These are phyloP conservation scores for Fragilaria radians DNA, from an alignment of 108 stramenopile genomes.

Conservation along the genomic window DNA sequence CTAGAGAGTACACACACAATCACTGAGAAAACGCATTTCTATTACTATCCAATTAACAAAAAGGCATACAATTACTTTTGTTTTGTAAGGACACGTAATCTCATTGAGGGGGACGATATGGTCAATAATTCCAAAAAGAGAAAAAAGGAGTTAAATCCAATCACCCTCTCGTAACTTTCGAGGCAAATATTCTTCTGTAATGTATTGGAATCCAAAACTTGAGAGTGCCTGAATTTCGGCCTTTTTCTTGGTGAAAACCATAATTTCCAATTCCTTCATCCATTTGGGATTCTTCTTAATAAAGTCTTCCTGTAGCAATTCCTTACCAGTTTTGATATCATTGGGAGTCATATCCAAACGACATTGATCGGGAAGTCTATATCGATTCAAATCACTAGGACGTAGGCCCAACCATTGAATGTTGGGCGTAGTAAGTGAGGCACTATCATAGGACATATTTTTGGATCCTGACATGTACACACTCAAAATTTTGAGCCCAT, in stretches of 20 bases:
- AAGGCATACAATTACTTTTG: too few relatives aligned
- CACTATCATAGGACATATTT: conserved; percentile 95
- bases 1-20: too few relatives aligned
- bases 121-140: too few relatives aligned
- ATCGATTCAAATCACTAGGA: conserved; percentile 88
- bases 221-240: conserved; percentile 97
- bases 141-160: conserved; percentile 95
- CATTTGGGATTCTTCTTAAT: conserved; percentile 93
- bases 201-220: conserved; percentile 96
- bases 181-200: conserved; percentile 93
- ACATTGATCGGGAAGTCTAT: conserved; percentile 80
- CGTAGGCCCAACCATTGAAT: conserved; percentile 96
- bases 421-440: conserved; percentile 92
- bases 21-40: too few relatives aligned
- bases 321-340: conserved; percentile 96
- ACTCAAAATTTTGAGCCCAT: conserved; percentile 95
- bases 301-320: conserved; percentile 92
- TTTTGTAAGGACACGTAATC: too few relatives aligned
- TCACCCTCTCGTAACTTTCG: conserved; percentile 89
- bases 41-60: too few relatives aligned
- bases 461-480: conserved; percentile 92
- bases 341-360: conserved; percentile 94
- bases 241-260: conserved; percentile 95
- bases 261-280: conserved; percentile 92
- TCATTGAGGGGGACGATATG: too few relatives aligned